Conservation (phyloP, 352 stramenopile species). For the Pythium rishiriense region DNA sequence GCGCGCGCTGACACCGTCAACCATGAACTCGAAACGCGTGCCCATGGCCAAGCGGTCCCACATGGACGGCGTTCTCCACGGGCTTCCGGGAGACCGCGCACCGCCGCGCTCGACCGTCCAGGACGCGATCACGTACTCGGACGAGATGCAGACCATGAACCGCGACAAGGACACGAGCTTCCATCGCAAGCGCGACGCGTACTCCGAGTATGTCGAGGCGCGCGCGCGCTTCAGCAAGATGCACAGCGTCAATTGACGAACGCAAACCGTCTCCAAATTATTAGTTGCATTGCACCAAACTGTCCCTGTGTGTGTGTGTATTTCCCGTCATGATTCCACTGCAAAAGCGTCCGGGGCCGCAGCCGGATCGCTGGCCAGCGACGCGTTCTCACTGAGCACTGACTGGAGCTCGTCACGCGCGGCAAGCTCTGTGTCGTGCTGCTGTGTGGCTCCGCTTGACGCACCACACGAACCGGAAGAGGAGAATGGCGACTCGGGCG, state of each 20-base stretch:
- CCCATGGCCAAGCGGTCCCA: slow-evolving; percentile 71
- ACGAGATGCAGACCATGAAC: slow-evolving; percentile 82
- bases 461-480: background rate
- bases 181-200: slow-evolving; percentile 81
- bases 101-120: slow-evolving; percentile 45
- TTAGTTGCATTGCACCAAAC: too few species aligned
- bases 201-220: slow-evolving; percentile 89
- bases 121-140: slow-evolving; percentile 59
- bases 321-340: slow-evolving; percentile 1
- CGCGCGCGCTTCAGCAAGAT: slow-evolving; percentile 88
- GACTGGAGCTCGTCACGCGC: slow-evolving; percentile 26
- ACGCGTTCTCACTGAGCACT: slow-evolving; percentile 30
- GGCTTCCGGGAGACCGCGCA: slow-evolving; percentile 43
- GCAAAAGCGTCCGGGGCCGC: background rate
- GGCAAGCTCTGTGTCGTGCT: background rate
- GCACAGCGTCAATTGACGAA: slow-evolving; percentile 83
- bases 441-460: background rate
- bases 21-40: slow-evolving; percentile 31
- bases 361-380: slow-evolving; percentile 4
- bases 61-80: slow-evolving; percentile 75
- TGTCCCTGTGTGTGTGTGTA: too few species aligned
- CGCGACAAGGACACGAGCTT: slow-evolving; percentile 66
- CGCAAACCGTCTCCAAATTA: background rate
- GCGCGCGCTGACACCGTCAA: slow-evolving; percentile 21
- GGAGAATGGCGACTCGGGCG: too few species aligned